Base-by-base conservation (phyloP, 129 eudicot genomes). In the Logfia minima region DNA sequence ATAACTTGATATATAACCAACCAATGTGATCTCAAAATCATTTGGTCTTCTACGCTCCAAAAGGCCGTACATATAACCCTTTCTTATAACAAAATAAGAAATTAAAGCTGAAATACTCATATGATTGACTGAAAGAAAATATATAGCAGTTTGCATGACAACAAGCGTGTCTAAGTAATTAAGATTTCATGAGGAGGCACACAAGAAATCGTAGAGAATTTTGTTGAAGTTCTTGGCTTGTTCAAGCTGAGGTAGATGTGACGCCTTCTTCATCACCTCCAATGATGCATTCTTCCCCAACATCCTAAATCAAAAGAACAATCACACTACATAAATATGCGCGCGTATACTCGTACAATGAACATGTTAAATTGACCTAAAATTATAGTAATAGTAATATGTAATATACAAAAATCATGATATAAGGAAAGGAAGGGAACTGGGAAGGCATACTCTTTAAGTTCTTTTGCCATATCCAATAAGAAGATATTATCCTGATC, bases 211-310 rank as follows among this genome's bases (percentile, higher is more conserved):
- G 26, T 83, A 79, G 66, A 91, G 82, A 66, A 87, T 80, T 41
- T 29, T 82, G 80, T 91, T 91, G 77, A 91, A 91, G 67, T 67
- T 34, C 56, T 35, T 74, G 58, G 92, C 60, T 1, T 70, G 77
- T 83, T 91, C 94, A 65, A 91, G 67, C 48, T 91, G 97, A 14
- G 92, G 94, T 6, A 74, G 71, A 70, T 91, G 97, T 21, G 92
- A 67, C 37, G 89, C 70, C 23, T 89, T 84, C 74, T 84, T 64
- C 24, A 91, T 87, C 71, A 91, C 88, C 83, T 89, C 85, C 79
- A 91, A 69, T 78, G 82, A 80, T 4, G 85, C 90, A 76, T 85
- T 89, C 70, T 85, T 84, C 37, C 95, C 97, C 37, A 91, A 39
- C 76, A 88, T 75, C 66, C 84, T 80, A 68, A 26, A 80, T 41